Evolutionary conservation across 1,139 yeast species (phyloP), one percentile per base, ranked within the genome.

Genomic region (Arxiozyma slooffiae): DNA sequence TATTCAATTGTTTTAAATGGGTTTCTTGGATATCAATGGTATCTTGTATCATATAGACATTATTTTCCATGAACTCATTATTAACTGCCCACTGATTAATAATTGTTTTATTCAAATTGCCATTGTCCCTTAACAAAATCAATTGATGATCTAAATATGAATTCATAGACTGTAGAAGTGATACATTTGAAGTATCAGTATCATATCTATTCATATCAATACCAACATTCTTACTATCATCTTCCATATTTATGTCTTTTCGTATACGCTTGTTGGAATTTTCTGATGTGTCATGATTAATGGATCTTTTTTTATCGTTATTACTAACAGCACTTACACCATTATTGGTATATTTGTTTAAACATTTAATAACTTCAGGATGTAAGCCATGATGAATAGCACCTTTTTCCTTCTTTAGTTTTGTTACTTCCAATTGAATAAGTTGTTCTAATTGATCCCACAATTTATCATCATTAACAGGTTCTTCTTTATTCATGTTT

Each of bases 61-160:
- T 52, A 34, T 48, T 44, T 7, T 42, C 44, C 20, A 60, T 45
- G 44, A 24, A 42, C 3, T 42, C 45, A 16, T 57, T 60, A 48
- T 60, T 61, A 4, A 62, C 48, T 4, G 56, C 57, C 64, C 66
- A 60, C 44, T 63, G 68, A 38, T 56, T 61, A 30, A 57, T 50
- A n/a, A 61, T 23, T 6, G 67, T 63, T 47, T 52, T 51, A 4
- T 61, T 54, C 34, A 63, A 23, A n/a, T 34, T 30, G 11, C 34
- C 39, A 34, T 34, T 22, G 11, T 39, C 41, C 23, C 7, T 21
- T 39, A 39, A 39, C 11, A 39, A n/a, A 39, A 42, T 16, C 41
- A 57, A 56, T 41, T 64, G 61, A 52, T 63, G 67, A 38, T 57
- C 53, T 47, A 61, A 46, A 43, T 62, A 63, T 11, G 61, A 46